Conservation (phyloP, 345 rosid species). For the Abelmoschus esculentus region DNA sequence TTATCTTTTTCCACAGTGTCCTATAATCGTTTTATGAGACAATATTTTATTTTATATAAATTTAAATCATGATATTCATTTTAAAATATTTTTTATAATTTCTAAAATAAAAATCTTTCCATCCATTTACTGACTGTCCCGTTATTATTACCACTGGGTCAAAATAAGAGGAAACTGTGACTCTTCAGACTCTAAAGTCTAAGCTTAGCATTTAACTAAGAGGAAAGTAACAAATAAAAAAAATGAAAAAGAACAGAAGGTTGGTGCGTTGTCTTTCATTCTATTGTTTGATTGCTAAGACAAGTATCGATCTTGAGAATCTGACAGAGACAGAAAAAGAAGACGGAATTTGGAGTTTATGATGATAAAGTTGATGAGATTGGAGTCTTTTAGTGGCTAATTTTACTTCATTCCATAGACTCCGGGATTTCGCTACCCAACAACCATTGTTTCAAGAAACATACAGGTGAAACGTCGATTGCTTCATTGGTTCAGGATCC, state of each 20-base stretch:
- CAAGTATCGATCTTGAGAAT: slow-evolving; percentile 5
- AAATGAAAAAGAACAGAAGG: neutral
- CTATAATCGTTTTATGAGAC: no score
- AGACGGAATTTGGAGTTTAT: neutral
- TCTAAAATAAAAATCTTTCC: no score
- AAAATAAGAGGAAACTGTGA: neutral
- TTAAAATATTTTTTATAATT: no score
- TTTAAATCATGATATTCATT: no score
- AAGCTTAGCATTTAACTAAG: neutral
- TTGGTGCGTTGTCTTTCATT: neutral
- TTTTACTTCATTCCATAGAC: neutral
- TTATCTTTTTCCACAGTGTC: no score
- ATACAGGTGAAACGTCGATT: slow-evolving; percentile 30
- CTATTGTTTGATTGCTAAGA: slow-evolving; percentile 21
- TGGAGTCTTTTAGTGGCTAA: slow-evolving; percentile 17
- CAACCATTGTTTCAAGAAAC: slow-evolving; percentile 2
- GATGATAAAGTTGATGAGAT: slow-evolving; percentile 2
- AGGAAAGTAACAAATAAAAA: neutral
- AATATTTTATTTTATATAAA: no score
- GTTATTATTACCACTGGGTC: neutral
- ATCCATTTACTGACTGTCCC: neutral
- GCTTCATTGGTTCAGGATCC: slow-evolving; percentile 40
- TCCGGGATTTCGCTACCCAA: slow-evolving; percentile 7
- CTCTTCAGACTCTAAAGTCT: neutral
- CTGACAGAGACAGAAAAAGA: neutral